phyloP scores from a whole-genome alignment of 2,329 filamentous ascomycete species.

The Sporothrix inflata region DNA sequence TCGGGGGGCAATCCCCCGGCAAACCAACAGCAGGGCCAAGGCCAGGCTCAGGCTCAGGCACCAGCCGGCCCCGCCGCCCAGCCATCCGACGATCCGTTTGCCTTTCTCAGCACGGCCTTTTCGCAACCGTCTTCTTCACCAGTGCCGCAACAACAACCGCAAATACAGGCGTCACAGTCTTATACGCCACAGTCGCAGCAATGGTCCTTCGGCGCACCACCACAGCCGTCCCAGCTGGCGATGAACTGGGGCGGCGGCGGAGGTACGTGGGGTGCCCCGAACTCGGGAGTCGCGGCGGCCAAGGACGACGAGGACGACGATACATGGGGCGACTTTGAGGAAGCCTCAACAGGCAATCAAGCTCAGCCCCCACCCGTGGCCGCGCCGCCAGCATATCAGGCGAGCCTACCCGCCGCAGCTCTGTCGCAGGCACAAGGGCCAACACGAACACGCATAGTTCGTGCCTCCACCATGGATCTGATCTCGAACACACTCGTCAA shows the following conservation, averaged over 20 bases:
- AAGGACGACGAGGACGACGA: slow-evolving; percentile 57
- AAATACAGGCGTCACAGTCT: background rate
- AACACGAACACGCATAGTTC: slow-evolving; percentile 42
- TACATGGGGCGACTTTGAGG: slow-evolving; percentile 70
- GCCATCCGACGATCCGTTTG: slow-evolving; percentile 40
- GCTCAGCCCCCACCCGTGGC: slow-evolving; percentile 7
- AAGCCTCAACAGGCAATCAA: slow-evolving; percentile 44
- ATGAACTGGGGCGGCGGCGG: slow-evolving; percentile 17
- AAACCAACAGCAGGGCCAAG: slow-evolving; percentile 36
- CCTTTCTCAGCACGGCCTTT: slow-evolving; percentile 38
- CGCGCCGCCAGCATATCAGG: slow-evolving; percentile 22
- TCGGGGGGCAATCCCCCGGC: slow-evolving; percentile 42
- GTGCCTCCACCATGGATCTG: slow-evolving; percentile 58
- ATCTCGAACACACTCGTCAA: slow-evolving; percentile 57
- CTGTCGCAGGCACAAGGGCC: slow-evolving; percentile 33
- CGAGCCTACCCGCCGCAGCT: slow-evolving; percentile 19
- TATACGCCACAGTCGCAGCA: slow-evolving; percentile 2
- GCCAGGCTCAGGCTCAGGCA: slow-evolving; percentile 25
- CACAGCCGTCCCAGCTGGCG: slow-evolving; percentile 31
- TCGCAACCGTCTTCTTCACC: slow-evolving; percentile 28
- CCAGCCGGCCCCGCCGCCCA: background rate
- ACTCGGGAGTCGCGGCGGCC: background rate
- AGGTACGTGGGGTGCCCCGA: slow-evolving; percentile 32
- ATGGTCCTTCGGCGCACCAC: background rate
- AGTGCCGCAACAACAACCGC: background rate